Base-by-base conservation (phyloP, 2,329 filamentous ascomycete species). In the Fusarium mexicanum region DNA sequence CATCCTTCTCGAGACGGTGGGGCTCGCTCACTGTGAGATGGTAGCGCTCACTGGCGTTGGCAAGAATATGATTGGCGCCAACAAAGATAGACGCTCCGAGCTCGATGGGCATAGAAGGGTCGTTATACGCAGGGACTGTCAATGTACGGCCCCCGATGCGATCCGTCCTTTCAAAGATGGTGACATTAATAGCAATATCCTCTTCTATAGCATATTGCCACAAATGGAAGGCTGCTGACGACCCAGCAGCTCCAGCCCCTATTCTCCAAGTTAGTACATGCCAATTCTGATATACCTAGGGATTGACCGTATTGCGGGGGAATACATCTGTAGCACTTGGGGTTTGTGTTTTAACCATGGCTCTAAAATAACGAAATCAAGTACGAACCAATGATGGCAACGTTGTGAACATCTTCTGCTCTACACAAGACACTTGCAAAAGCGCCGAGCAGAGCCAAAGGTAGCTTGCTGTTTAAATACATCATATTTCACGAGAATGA, bases 21-120 rank as follows among this genome's bases (percentile, higher is more conserved):
- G 82, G 83, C 16, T 83, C 83, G n/a, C 81, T 84, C 5, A 90
- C 84, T 0, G 85, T 84, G 8, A 99, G 89, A n/a, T 90, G 90
- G 79, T 98, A 95, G 20, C 89, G 87, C 38, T 88, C 83, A 13
- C 90, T 91, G 2, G 95, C 93, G 62, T 93, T 91, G 77, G 91
- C 90, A 44, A 99, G 88, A 77, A 97, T 98, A 44, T 91, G 86
- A 79, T 98, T 99, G 48, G 93, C 89, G 55, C 92, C 82, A 50
- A 98, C 94, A 80, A 98, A 99, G 77, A 98, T 98, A 70, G 93
- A 96, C 17, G 93, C 96, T 22, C 96, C 96, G 2, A 98, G 86
- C 81, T 99, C 96, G 41, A 98, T 89, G 3, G 93, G 92, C 44
- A 91, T 85, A 1, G 84, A 73, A 4, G 91, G 86, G 76, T 96